Conservation (phyloP, 1,139 yeast species). For the Sugiyamaella japonica region DNA sequence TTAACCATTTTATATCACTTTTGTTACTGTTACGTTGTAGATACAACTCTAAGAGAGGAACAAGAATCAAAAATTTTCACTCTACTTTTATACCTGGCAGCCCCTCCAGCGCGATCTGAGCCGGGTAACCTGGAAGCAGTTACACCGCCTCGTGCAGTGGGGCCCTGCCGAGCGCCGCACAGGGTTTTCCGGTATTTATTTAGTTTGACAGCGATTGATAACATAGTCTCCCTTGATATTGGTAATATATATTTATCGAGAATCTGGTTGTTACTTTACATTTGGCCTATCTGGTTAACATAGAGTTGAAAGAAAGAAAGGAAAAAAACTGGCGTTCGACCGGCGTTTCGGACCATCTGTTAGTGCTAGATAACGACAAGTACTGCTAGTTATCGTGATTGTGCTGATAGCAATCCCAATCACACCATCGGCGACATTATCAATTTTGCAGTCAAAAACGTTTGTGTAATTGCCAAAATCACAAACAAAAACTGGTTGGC, state of each 20-base stretch:
- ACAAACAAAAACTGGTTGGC: no score
- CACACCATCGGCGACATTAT: neutral
- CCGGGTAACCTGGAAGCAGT: neutral
- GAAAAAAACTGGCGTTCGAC: no score
- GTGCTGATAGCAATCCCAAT: neutral
- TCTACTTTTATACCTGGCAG: neutral
- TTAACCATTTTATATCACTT: slow-evolving; percentile 11
- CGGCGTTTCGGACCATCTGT: no score
- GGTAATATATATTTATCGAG: neutral
- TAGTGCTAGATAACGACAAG: neutral
- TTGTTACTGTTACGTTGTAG: neutral
- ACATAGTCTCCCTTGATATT: neutral
- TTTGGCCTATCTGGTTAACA: no score
- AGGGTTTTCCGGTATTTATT: neutral
- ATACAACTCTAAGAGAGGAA: neutral
- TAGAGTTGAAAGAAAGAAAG: no score
- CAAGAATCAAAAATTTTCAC: slow-evolving; percentile 4
- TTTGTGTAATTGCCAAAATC: neutral
- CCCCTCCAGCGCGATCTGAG: neutral
- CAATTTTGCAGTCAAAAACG: neutral
- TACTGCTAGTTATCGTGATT: neutral
- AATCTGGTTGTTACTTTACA: no score
- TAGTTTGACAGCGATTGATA: neutral
- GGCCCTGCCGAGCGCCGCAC: neutral
- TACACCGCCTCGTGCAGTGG: neutral